Base-by-base conservation (phyloP, 1,139 yeast genomes). In the Candida pseudoviswanathii region DNA sequence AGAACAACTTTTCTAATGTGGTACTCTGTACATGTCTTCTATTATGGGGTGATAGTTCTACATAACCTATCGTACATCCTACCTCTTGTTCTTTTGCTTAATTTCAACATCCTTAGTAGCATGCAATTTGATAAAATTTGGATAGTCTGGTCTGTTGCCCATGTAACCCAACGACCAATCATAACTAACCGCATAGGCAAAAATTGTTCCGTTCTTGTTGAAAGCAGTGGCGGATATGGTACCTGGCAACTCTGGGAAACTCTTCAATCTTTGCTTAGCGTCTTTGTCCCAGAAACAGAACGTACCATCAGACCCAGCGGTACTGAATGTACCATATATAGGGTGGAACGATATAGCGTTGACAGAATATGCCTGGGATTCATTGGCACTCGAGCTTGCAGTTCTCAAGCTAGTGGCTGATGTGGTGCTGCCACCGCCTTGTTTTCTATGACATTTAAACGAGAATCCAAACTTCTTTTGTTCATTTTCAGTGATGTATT, bases 251-350 rank as follows among this genome's bases (percentile, higher is more conserved):
- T 80, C 70, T 3, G 94, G 90, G 71, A 86, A 89, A 32, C 88
- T 89, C 68, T 87, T 89, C 57, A 94, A 80, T 59, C 98, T 81
- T 65, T 89, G 96, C 65, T 87, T 84, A 47, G 95, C 88, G 61
- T 90, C 97, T 68, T 90, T 91, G 66, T 95, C 99, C 99, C 99
- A 95, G 71, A 89, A 87, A 61, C 92, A 86, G 72, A 91, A 87
- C 5, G 95, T 80, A 11, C 99, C 99, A 67, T 95, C 99, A 36
- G 95, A 81, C 9, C 99, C 99, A 0, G 96, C 96, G 4, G 99
- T 95, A 48, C 86, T 85, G 67, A 95, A 87, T 1, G 99, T 91
- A 40, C 97, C 97, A 66, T 85, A 86, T 11, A 81, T 72, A 3
- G 99, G 99, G 64, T 95, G 98, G 75, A 92, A 89, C 16, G 83